Conservation (phyloP, 2,329 filamentous ascomycete species). For the Ceratocystis harringtonii region DNA sequence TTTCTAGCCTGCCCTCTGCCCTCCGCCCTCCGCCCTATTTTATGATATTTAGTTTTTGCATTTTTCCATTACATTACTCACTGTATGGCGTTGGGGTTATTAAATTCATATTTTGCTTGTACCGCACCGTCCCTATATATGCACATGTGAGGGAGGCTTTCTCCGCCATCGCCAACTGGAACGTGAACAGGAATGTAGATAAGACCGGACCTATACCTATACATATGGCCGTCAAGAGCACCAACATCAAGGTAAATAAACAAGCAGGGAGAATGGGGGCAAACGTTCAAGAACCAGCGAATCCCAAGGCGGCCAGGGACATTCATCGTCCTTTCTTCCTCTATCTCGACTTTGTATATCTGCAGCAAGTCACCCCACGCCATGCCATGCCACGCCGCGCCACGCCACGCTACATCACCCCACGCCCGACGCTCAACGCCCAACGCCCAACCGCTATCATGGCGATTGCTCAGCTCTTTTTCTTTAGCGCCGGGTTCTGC, state of each 20-base stretch:
- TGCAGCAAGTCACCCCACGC: too few species aligned
- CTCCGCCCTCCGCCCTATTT: too few species aligned
- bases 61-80: not conserved
- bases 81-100: not conserved
- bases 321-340: too few species aligned
- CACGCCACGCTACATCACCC: too few species aligned
- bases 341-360: too few species aligned
- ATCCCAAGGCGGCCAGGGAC: not conserved
- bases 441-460: not conserved
- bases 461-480: not conserved
- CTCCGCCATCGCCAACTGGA: not conserved
- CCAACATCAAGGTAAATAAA: too few species aligned
- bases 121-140: not conserved
- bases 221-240: not conserved
- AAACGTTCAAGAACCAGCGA: not conserved
- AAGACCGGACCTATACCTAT: not conserved
- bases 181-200: not conserved
- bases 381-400: not conserved
- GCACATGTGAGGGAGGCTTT: not conserved
- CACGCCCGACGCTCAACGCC: too few species aligned
- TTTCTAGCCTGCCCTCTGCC: too few species aligned
- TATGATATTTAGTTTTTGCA: not conserved
- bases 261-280: not conserved
- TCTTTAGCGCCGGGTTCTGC: slow-evolving; percentile 7
- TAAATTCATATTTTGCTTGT: not conserved